Percentiles rank a stretch among this genome's conserved stretches.
phyloP scores from a whole-genome alignment of 129 eudicot species.

The Flaveria sonorensis region DNA sequence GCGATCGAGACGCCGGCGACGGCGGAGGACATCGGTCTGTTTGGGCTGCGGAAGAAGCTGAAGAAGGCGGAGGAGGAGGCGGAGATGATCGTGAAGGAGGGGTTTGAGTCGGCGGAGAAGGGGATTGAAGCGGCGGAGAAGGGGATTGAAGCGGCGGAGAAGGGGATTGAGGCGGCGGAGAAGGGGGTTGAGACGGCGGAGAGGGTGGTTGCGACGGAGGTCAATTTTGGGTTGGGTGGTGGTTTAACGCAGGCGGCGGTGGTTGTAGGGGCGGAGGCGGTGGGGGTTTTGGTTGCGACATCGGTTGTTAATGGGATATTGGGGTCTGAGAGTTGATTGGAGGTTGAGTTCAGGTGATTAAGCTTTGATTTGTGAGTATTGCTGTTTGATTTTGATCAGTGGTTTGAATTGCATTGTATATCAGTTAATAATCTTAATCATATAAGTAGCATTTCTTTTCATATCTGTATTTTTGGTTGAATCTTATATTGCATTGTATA shows the following conservation, averaged over 20 bases:
- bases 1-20: constrained; percentile 55
- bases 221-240: constrained; percentile 56
- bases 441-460: background rate
- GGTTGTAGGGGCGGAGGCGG: constrained; percentile 81
- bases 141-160: constrained; percentile 55
- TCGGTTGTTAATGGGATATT: constrained; percentile 81
- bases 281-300: constrained; percentile 69
- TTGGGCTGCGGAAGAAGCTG: constrained; percentile 75
- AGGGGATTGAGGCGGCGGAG: constrained; percentile 51
- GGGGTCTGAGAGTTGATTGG: constrained; percentile 57
- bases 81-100: constrained; percentile 67
- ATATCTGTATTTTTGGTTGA: no score
- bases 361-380: constrained; percentile 18
- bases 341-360: constrained; percentile 5
- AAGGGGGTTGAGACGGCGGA: constrained; percentile 53
- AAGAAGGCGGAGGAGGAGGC: constrained; percentile 84
- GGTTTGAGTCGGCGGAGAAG: constrained; percentile 66
- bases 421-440: background rate
- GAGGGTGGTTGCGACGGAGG: constrained; percentile 54
- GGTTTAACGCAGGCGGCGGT: constrained; percentile 89
- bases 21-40: constrained; percentile 78
- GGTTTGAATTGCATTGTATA: background rate
- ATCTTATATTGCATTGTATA: no score
- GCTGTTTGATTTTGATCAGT: background rate
- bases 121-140: constrained; percentile 56